A percentile compares a stretch with the other conserved stretches of the same genome.
These are phyloP conservation scores for Verbascum thapsus DNA, from an alignment of 257 asterid species.

Conservation along the genomic window DNA sequence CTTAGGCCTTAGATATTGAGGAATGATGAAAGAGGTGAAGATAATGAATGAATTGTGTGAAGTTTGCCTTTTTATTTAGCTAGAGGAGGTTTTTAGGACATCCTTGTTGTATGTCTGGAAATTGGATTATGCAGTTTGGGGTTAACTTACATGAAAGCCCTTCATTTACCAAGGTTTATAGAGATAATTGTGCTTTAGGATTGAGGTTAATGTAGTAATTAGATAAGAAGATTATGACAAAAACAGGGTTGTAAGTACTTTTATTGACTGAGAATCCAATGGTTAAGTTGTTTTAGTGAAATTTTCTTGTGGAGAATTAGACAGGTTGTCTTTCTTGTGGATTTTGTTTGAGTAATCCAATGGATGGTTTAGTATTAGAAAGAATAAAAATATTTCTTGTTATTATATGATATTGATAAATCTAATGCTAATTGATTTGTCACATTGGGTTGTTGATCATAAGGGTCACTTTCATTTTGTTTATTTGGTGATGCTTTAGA, in stretches of 20 bases:
- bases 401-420: not conserved
- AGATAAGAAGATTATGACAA: not conserved
- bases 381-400: not conserved
- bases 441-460: not conserved
- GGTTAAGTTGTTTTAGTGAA: not conserved
- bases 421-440: slow-evolving; percentile 8
- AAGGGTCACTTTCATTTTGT: not conserved
- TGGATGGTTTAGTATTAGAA: not conserved
- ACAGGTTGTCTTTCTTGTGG: slow-evolving; percentile 37
- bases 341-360: slow-evolving; percentile 36
- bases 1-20: not conserved
- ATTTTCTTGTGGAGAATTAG: slow-evolving; percentile 21
- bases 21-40: not conserved
- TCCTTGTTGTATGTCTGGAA: slow-evolving; percentile 12
- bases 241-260: not conserved
- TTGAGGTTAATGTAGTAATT: slow-evolving; percentile 25
- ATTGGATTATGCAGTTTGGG: slow-evolving; percentile 20
- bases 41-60: not conserved
- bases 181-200: not conserved
- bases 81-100: not conserved
- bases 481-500: not conserved
- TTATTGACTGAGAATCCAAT: slow-evolving; percentile 37
- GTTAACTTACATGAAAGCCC: not conserved
- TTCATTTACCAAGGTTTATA: not conserved
- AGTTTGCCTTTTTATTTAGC: slow-evolving; percentile 5